phyloP scores from a whole-genome alignment of 345 rosid species.

The Citrus inodora region DNA sequence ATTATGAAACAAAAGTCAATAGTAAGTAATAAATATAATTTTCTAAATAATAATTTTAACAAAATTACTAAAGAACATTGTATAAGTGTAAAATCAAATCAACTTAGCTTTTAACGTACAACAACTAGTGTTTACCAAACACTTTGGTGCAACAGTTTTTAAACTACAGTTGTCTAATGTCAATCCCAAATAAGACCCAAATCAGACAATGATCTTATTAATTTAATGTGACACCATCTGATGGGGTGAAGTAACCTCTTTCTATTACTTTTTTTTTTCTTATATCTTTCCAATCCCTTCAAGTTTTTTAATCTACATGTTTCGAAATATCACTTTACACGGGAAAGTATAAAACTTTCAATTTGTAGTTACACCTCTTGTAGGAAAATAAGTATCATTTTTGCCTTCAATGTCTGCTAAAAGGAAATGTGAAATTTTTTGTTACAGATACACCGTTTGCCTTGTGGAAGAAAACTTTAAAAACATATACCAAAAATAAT shows the following conservation, averaged over 20 bases:
- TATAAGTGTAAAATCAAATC: no score
- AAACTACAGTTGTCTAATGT: no score
- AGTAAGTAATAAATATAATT: no score
- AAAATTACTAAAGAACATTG: no score
- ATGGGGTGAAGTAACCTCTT: not conserved
- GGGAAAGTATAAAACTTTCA: not conserved
- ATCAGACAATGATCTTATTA: not conserved
- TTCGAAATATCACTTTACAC: not conserved
- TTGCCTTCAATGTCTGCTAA: not conserved
- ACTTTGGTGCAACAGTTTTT: no score
- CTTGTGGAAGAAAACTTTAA: conserved; percentile 34
- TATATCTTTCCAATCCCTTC: not conserved
- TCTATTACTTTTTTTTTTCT: not conserved
- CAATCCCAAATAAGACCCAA: no score
- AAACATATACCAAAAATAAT: no score
- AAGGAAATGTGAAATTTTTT: not conserved
- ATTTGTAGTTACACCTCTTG: not conserved
- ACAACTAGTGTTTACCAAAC: no score
- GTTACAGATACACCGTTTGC: conserved; percentile 63
- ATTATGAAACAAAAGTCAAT: no score
- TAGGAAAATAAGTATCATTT: not conserved
- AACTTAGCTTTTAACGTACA: no score
- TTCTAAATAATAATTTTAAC: no score
- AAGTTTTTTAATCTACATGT: not conserved
- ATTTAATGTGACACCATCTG: not conserved